Evolutionary conservation across 805 yeast genomes (phyloP).

Genomic region (Teunomyces funiuensis): DNA sequence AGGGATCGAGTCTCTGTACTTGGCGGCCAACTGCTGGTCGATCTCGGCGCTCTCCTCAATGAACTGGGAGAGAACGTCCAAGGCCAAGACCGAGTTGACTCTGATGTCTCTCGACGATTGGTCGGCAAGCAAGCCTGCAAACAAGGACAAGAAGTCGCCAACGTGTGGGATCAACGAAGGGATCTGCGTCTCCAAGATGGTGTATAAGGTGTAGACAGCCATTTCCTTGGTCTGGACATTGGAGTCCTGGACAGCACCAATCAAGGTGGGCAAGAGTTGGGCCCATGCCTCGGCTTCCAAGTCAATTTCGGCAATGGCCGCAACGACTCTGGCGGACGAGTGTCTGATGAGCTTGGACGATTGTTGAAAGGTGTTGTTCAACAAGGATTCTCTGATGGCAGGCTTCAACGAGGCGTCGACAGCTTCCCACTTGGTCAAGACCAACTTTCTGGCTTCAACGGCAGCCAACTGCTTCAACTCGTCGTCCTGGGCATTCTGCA

Average conservation of each 20-base stretch:
- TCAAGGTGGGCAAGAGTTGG: conserved; percentile 68
- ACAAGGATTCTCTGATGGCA: conserved; percentile 65
- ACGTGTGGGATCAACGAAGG: conserved; percentile 57
- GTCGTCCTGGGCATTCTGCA: conserved; percentile 66
- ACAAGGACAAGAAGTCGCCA: conserved; percentile 68
- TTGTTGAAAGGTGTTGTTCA: conserved; percentile 69
- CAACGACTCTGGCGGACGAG: conserved; percentile 83
- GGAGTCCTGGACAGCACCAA: conserved; percentile 52
- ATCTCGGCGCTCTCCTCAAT: conserved; percentile 60
- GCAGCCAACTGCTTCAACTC: conserved; percentile 91
- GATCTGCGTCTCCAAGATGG: conserved; percentile 72
- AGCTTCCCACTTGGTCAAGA: conserved; percentile 66
- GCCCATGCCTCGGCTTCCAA: conserved; percentile 68
- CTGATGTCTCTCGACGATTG: conserved; percentile 70
- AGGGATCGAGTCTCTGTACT: conserved; percentile 71
- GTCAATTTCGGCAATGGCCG: conserved; percentile 80
- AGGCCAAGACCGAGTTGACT: conserved; percentile 77
- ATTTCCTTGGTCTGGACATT: conserved; percentile 68
- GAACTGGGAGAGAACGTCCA: conserved; percentile 67
- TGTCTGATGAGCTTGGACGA: conserved; percentile 72
- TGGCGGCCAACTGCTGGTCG: conserved; percentile 42
- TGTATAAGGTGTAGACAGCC: conserved; percentile 74
- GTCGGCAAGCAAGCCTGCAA: conserved; percentile 63
- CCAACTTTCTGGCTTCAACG: conserved; percentile 89
- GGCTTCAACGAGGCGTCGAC: conserved; percentile 51